Conservation (phyloP, 805 yeast genomes). For the Barnettozyma vustinii region DNA sequence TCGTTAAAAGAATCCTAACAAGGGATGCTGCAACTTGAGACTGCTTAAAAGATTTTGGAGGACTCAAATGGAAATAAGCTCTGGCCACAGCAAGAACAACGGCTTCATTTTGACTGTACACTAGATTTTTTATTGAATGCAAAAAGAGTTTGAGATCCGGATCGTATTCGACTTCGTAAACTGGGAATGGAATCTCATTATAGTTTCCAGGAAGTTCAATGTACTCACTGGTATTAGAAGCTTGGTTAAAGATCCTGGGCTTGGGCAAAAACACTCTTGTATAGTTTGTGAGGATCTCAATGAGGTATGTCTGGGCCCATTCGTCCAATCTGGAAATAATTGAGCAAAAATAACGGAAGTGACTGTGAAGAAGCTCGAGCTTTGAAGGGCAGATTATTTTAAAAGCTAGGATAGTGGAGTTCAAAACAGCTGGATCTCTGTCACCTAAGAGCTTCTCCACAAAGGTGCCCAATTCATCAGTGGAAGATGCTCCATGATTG, state of each 20-base stretch:
- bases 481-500: slow-evolving; percentile 37
- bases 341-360: slow-evolving; percentile 53
- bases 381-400: slow-evolving; percentile 48
- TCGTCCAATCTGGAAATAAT: slow-evolving; percentile 53
- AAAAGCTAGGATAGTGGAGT: slow-evolving; percentile 58
- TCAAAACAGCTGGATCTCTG: slow-evolving; percentile 58
- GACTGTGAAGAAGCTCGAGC: slow-evolving; percentile 66
- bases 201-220: slow-evolving; percentile 41
- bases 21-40: slow-evolving; percentile 47
- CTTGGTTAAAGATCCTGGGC: slow-evolving; percentile 39
- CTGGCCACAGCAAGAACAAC: slow-evolving; percentile 59
- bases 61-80: slow-evolving; percentile 52
- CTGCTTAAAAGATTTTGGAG: slow-evolving; percentile 45
- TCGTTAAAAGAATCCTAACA: slow-evolving; percentile 33
- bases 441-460: slow-evolving; percentile 60
- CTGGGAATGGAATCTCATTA: slow-evolving; percentile 32
- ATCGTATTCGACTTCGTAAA: slow-evolving; percentile 41
- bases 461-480: slow-evolving; percentile 44
- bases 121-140: slow-evolving; percentile 38
- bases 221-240: slow-evolving; percentile 22
- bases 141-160: slow-evolving; percentile 55
- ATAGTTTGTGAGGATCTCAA: slow-evolving; percentile 66
- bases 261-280: slow-evolving; percentile 52
- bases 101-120: slow-evolving; percentile 48
- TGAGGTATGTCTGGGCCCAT: slow-evolving; percentile 57